Base-by-base conservation (phyloP, 2,329 filamentous ascomycete species). In the Diaporthe sp. region DNA sequence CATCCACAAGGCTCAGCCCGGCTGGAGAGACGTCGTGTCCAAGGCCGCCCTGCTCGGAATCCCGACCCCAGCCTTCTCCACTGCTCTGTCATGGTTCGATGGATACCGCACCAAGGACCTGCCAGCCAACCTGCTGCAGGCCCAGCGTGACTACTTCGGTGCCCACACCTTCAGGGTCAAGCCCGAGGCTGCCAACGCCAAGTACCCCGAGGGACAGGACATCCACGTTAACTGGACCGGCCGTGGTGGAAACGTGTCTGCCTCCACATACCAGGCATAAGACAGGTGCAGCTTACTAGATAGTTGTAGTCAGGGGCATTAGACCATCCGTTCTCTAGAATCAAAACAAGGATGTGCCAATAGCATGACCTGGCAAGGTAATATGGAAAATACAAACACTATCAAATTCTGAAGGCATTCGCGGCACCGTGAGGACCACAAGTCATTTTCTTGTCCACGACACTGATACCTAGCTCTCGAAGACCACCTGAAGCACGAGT, bases 151-250 rank as follows among this genome's bases (percentile, higher is more conserved):
- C 87, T 99, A 98, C 94, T 99, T 99, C 85, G 97, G 97, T 86
- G 94, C 94, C 79, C 94, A 97, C 90, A 97, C 94, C 80, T 97
- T 97, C 93, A 89, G 89, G 82, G 91, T 97, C 88, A 96, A 97
- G 93, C 94, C 94, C 77, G 94, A 96, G 88, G 83, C 81, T 79
- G 94, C 94, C 81, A 94, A 83, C 85, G 92, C 89, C 75, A 95
- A 95, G 88, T 98, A 97, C 90, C 93, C 93, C 80, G 92, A 90
- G 81, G 95, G 93, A 86, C 89, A 95, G 88, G 92, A 98, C 86
- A 97, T 96, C 85, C 97, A 99, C 92, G 95, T 98, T 87, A 99
- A 99, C 94, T 99, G 97, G 97, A 99, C 97, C 81, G 97, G 97
- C 82, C 94, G 97, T 85, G 97, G 97, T 85, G 97, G 97, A 84